phyloP scores from a whole-genome alignment of 352 stramenopile genomes.

The Saprolegnia parasitica region DNA sequence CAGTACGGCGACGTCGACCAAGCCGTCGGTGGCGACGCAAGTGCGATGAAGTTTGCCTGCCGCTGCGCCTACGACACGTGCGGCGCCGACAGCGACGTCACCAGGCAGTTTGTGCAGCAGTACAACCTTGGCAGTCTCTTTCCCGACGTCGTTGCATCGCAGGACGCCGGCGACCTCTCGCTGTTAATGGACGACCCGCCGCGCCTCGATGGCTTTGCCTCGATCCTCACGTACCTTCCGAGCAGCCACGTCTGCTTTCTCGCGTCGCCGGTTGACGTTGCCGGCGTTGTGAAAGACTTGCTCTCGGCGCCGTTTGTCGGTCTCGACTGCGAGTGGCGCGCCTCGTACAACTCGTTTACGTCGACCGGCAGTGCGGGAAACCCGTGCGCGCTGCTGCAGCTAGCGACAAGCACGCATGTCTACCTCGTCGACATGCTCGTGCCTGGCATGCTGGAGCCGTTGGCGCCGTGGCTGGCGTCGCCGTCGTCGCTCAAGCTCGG shows the following conservation, averaged over 20 bases:
- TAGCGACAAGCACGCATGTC: constrained; percentile 49
- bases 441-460: constrained; percentile 32
- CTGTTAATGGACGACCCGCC: constrained; percentile 43
- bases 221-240: constrained; percentile 41
- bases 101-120: constrained; percentile 53
- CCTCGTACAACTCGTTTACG: constrained; percentile 36
- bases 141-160: constrained; percentile 39
- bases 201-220: constrained; percentile 43
- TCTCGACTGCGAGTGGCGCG: constrained; percentile 80
- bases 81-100: constrained; percentile 38
- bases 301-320: constrained; percentile 44
- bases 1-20: constrained; percentile 53
- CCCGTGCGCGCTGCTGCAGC: constrained; percentile 57
- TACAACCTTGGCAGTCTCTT: constrained; percentile 41
- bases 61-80: constrained; percentile 47
- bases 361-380: constrained; percentile 22
- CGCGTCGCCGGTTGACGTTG: constrained; percentile 39
- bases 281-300: constrained; percentile 42
- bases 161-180: constrained; percentile 30
- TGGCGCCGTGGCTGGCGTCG: constrained; percentile 44
- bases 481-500: constrained; percentile 59
- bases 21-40: constrained; percentile 33
- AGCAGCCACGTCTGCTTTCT: constrained; percentile 54
- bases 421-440: constrained; percentile 67
- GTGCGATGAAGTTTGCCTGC: constrained; percentile 49